Evolutionary conservation across 2,329 filamentous ascomycete species (phyloP).

Genomic region (Botrytis sinoallii): DNA sequence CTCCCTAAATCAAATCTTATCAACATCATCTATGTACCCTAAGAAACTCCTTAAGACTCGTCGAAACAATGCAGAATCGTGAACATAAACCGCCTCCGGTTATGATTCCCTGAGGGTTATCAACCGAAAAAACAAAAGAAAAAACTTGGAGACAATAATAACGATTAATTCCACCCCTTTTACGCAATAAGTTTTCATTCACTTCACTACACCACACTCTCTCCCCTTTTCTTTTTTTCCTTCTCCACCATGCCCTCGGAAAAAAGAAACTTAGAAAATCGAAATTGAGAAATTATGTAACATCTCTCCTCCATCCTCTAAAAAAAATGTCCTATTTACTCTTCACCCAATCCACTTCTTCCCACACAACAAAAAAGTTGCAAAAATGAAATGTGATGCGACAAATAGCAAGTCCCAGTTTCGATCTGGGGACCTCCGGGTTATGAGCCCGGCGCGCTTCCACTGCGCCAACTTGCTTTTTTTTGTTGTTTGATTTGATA

Average conservation of each 20-base stretch:
- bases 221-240: not conserved
- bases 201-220: not conserved
- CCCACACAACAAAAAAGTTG: not conserved
- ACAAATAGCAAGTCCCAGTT: slow-evolving; percentile 6
- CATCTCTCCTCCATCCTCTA: not conserved
- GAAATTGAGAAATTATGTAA: not conserved
- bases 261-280: not conserved
- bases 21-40: too few relatives aligned
- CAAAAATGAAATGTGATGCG: accelerated
- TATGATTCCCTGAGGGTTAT: not conserved
- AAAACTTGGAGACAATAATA: not conserved
- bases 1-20: too few relatives aligned
- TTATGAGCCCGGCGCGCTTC: slow-evolving; percentile 41
- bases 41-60: too few relatives aligned
- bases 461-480: slow-evolving; percentile 40
- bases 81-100: not conserved
- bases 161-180: not conserved
- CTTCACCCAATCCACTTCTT: not conserved
- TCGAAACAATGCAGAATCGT: not conserved
- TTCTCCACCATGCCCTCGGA: not conserved
- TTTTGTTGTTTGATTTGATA: not conserved
- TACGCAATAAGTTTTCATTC: not conserved
- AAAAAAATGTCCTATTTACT: too few relatives aligned
- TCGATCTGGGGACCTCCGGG: slow-evolving; percentile 40
- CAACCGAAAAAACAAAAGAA: not conserved